Evolutionary conservation across 2,329 filamentous ascomycete genomes (phyloP).

Genomic region (Ophiognomonia clavigignenti-juglandacearum): DNA sequence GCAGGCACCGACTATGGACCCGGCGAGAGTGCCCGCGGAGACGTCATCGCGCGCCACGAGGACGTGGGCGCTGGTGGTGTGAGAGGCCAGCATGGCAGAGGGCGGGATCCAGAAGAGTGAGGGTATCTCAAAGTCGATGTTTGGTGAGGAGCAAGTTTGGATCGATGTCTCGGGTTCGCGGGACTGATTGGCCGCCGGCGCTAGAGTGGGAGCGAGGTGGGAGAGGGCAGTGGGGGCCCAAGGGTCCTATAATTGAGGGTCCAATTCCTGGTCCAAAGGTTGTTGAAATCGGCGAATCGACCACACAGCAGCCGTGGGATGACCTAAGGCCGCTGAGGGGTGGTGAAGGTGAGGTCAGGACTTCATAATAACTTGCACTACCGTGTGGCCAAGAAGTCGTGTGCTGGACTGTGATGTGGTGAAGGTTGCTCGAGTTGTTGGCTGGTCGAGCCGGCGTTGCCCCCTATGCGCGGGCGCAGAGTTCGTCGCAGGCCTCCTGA

Average conservation of each 20-base stretch:
- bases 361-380: too few relatives aligned
- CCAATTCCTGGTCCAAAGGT: neutral
- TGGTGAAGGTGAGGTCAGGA: too few relatives aligned
- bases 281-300: neutral
- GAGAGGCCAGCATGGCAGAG: conserved; percentile 8
- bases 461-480: too few relatives aligned
- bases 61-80: conserved; percentile 12
- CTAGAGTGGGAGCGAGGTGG: neutral
- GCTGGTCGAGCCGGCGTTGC: too few relatives aligned
- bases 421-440: too few relatives aligned
- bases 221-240: too few relatives aligned
- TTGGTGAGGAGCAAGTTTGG: neutral
- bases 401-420: too few relatives aligned
- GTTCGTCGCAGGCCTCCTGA: too few relatives aligned
- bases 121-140: neutral
- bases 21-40: conserved; percentile 27
- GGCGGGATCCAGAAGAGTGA: neutral
- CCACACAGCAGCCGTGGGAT: too few relatives aligned
- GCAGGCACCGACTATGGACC: conserved; percentile 28
- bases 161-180: conserved; percentile 7
- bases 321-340: too few relatives aligned
- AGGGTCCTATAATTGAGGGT: too few relatives aligned
- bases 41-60: conserved; percentile 13
- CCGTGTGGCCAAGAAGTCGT: too few relatives aligned
- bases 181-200: conserved; percentile 7